Evolutionary conservation across 208 protist species (phyloP).

Genomic region (Borovskyia barvae): DNA sequence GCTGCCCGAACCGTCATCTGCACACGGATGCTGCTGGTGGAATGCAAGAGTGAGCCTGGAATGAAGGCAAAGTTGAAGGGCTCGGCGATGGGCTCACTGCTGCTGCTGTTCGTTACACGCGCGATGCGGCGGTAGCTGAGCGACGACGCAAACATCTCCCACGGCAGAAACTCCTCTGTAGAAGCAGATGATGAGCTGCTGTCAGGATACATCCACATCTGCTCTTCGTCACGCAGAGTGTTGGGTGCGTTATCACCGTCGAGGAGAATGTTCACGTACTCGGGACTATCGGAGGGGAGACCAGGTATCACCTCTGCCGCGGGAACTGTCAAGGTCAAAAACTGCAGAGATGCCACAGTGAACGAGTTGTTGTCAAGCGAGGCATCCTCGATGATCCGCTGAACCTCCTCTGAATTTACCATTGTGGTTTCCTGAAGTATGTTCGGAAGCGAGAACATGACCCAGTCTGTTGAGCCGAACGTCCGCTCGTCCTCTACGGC

Average conservation of each 20-base stretch:
- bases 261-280: constrained; percentile 51
- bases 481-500: constrained; percentile 45
- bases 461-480: constrained; percentile 83
- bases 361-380: constrained; percentile 21
- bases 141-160: constrained; percentile 67
- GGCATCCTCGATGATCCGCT: constrained; percentile 26
- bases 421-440: constrained; percentile 32
- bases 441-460: constrained; percentile 58
- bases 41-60: constrained; percentile 75
- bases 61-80: constrained; percentile 83
- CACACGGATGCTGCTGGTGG: constrained; percentile 54
- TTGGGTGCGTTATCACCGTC: constrained; percentile 46
- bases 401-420: constrained; percentile 18
- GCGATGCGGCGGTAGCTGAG: constrained; percentile 71
- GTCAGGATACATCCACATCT: constrained; percentile 45
- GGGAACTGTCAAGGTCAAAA: constrained; percentile 65
- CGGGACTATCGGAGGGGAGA: constrained; percentile 3
- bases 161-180: constrained; percentile 35
- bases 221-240: constrained; percentile 26
- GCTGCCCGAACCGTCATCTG: constrained; percentile 46
- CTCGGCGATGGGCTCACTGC: constrained; percentile 19
- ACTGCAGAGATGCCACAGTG: constrained; percentile 58
- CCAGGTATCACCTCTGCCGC: constrained; percentile 34
- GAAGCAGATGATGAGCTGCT: not conserved
- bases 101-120: not conserved